Evolutionary conservation across 495 filamentous ascomycete species (phyloP).

Genomic region (Daldinia concentrica): DNA sequence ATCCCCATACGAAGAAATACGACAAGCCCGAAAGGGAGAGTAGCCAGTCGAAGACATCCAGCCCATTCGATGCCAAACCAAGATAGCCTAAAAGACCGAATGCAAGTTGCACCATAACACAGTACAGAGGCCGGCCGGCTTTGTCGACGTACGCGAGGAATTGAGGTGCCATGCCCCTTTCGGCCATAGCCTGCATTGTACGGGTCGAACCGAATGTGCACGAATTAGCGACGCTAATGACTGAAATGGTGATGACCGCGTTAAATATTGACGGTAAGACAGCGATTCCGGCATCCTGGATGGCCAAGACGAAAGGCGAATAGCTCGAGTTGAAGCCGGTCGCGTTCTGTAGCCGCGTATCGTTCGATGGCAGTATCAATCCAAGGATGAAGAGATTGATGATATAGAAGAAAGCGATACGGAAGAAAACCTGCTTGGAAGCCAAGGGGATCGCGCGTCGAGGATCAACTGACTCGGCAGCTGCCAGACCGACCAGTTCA

Average conservation of each 20-base stretch:
- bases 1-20: not conserved
- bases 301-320: not conserved
- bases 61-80: not conserved
- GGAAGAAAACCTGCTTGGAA: slow-evolving; percentile 83
- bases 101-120: not conserved
- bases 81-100: not conserved
- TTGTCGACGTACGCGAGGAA: slow-evolving; percentile 66
- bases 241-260: slow-evolving; percentile 70
- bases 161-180: slow-evolving; percentile 66
- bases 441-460: slow-evolving; percentile 80
- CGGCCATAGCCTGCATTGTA: slow-evolving; percentile 69
- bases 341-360: slow-evolving; percentile 36
- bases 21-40: not conserved
- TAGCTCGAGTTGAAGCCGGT: not conserved
- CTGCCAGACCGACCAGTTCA: slow-evolving; percentile 79
- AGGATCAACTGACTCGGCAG: slow-evolving; percentile 82
- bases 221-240: slow-evolving; percentile 69
- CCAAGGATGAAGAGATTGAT: slow-evolving; percentile 69
- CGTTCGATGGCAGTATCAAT: slow-evolving; percentile 56
- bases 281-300: not conserved
- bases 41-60: not conserved
- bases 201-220: slow-evolving; percentile 69
- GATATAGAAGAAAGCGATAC: slow-evolving; percentile 86
- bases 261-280: slow-evolving; percentile 38
- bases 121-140: slow-evolving; percentile 46